Percentiles rank a stretch among this genome's conserved stretches.
Conservation (phyloP, 2,329 filamentous ascomycete species). For the Xylaria sp. region DNA sequence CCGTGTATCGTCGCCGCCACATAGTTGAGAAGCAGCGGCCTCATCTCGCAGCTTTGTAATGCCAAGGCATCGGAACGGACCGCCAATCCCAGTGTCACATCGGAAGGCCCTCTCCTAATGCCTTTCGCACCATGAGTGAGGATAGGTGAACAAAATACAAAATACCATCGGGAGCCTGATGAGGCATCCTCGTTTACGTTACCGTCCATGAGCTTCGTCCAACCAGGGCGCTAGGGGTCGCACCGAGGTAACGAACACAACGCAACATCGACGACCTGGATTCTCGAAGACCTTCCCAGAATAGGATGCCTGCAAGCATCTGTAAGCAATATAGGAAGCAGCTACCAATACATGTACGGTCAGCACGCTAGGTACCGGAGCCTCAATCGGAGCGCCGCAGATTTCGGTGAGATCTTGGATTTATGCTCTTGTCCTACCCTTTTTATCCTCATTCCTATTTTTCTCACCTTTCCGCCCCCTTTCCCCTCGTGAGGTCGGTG, state of each 20-base stretch:
- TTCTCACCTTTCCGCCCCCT: background rate
- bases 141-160: too few species aligned
- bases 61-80: background rate
- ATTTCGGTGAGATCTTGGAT: slow-evolving; percentile 14
- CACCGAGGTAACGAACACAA: background rate
- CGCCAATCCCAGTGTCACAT: background rate
- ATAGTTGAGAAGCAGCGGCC: too few species aligned
- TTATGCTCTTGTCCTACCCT: slow-evolving; percentile 9
- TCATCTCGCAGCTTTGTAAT: background rate
- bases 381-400: slow-evolving; percentile 23
- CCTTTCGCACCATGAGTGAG: background rate
- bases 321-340: slow-evolving; percentile 12
- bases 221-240: background rate
- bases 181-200: background rate
- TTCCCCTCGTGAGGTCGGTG: too few species aligned
- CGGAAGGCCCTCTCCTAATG: background rate
- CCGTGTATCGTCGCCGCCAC: background rate
- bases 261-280: background rate
- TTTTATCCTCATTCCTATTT: slow-evolving; percentile 4
- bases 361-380: slow-evolving; percentile 22
- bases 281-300: background rate
- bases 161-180: background rate
- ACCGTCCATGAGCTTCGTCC: background rate
- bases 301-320: slow-evolving; percentile 18
- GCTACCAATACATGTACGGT: slow-evolving; percentile 16